A percentile compares a stretch with the other conserved stretches of the same genome.
These are phyloP conservation scores for Vicia villosa DNA, from an alignment of 306 rosid species.

Conservation along the genomic window DNA sequence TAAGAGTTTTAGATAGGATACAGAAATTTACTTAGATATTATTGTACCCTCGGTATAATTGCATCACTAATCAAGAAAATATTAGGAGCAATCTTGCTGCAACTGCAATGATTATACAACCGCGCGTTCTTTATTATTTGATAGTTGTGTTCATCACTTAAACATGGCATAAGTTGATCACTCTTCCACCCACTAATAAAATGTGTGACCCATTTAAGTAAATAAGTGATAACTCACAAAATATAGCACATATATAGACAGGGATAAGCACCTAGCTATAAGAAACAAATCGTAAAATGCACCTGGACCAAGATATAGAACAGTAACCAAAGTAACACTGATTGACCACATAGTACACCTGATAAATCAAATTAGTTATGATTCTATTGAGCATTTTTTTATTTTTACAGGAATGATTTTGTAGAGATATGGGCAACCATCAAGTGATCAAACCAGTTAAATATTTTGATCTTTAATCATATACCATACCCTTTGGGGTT, in stretches of 20 bases:
- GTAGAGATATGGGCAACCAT: slow-evolving; percentile 8
- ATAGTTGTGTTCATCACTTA: slow-evolving; percentile 8
- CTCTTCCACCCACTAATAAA: neutral
- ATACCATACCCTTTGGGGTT: slow-evolving; percentile 2
- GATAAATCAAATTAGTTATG: neutral
- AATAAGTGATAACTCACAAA: neutral
- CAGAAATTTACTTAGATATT: neutral
- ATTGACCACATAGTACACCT: neutral
- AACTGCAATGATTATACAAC: slow-evolving; percentile 4
- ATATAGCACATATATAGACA: slow-evolving; percentile 16
- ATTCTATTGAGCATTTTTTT: neutral
- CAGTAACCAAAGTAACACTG: neutral
- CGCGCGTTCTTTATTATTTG: neutral
- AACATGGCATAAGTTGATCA: slow-evolving; percentile 11
- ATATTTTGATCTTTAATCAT: slow-evolving; percentile 7
- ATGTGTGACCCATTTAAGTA: neutral
- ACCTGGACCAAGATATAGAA: neutral
- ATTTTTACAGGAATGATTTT: neutral
- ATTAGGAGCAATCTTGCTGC: slow-evolving; percentile 7
- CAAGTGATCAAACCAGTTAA: neutral
- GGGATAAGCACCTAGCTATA: neutral
- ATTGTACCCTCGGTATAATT: neutral
- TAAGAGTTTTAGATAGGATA: neutral
- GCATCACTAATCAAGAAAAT: slow-evolving; percentile 8
- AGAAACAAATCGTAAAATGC: slow-evolving; percentile 15